phyloP scores from a whole-genome alignment of 2,329 filamentous ascomycete genomes.

The Fusarium sp. region DNA sequence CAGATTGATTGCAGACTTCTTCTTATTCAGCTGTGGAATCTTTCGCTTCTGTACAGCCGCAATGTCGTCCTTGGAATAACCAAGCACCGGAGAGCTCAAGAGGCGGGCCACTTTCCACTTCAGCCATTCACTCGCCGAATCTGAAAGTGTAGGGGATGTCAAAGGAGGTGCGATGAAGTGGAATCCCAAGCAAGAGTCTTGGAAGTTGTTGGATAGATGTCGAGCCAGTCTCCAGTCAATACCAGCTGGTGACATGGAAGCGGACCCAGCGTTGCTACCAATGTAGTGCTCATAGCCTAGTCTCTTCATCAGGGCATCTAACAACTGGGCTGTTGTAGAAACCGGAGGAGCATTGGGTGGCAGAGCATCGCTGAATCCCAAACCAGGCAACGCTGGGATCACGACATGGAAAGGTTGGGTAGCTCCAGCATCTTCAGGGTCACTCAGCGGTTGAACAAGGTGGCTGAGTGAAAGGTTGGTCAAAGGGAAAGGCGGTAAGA shows the following conservation, averaged over 20 bases:
- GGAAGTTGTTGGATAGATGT: constrained; percentile 60
- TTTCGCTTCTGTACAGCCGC: constrained; percentile 51
- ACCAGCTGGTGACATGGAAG: constrained; percentile 57
- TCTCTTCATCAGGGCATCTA: constrained; percentile 70
- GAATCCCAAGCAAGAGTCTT: constrained; percentile 66
- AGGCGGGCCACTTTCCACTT: constrained; percentile 67
- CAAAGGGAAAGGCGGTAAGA: constrained; percentile 74
- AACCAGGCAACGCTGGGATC: constrained; percentile 72
- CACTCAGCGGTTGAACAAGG: constrained; percentile 65
- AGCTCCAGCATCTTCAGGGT: constrained; percentile 60
- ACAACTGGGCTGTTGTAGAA: constrained; percentile 64
- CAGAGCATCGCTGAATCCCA: constrained; percentile 75
- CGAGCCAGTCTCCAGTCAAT: constrained; percentile 65
- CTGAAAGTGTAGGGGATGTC: constrained; percentile 58
- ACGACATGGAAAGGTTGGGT: constrained; percentile 73
- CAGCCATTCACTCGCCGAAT: constrained; percentile 61
- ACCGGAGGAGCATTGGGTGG: constrained; percentile 62
- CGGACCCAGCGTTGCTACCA: constrained; percentile 65
- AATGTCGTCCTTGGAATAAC: constrained; percentile 67
- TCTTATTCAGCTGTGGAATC: constrained; percentile 20
- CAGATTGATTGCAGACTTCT: constrained; percentile 35
- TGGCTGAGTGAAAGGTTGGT: constrained; percentile 71
- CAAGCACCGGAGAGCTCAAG: constrained; percentile 63
- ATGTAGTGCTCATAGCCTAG: constrained; percentile 71
- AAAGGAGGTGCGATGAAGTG: constrained; percentile 72